Percentiles rank a stretch among this genome's conserved stretches.
phyloP scores from a whole-genome alignment of 2,329 filamentous ascomycete genomes.

The Hypoxylon sp. region DNA sequence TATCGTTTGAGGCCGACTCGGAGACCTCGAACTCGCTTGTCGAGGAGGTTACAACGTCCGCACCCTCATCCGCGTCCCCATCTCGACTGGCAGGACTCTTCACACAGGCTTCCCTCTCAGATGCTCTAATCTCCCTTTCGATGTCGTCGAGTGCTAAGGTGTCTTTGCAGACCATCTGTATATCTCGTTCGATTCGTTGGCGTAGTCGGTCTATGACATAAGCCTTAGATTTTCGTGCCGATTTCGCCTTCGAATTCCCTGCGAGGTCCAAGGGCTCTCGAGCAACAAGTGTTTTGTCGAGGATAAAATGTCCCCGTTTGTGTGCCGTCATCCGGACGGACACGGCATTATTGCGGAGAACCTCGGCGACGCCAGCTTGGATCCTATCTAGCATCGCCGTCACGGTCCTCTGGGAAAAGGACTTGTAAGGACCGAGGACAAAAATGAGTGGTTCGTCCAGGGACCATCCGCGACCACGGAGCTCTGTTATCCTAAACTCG shows the following conservation, averaged over 20 bases:
- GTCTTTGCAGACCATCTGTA: conserved; percentile 63
- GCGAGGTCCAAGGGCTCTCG: conserved; percentile 51
- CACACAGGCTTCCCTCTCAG: conserved; percentile 10
- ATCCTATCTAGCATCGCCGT: conserved; percentile 64
- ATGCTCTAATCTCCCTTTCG: conserved; percentile 42
- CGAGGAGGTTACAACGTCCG: conserved; percentile 18
- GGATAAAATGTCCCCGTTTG: conserved; percentile 65
- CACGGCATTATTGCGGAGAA: conserved; percentile 60
- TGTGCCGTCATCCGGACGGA: conserved; percentile 61
- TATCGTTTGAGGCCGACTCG: conserved; percentile 12
- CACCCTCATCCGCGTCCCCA: neutral
- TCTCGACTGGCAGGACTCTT: conserved; percentile 13
- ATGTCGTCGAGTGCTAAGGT: conserved; percentile 60
- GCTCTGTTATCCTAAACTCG: conserved; percentile 60
- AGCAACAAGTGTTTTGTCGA: conserved; percentile 62
- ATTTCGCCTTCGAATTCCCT: conserved; percentile 49
- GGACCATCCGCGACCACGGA: conserved; percentile 60
- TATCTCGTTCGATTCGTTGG: conserved; percentile 60
- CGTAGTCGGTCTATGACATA: conserved; percentile 58
- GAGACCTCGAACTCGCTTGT: conserved; percentile 20
- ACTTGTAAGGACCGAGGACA: conserved; percentile 56
- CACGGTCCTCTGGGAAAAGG: conserved; percentile 59
- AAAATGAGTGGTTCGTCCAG: conserved; percentile 61
- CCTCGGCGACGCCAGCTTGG: conserved; percentile 62
- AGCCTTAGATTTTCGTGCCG: conserved; percentile 53